Conservation (phyloP, 345 rosid genomes). For the Salix koriyanagi region DNA sequence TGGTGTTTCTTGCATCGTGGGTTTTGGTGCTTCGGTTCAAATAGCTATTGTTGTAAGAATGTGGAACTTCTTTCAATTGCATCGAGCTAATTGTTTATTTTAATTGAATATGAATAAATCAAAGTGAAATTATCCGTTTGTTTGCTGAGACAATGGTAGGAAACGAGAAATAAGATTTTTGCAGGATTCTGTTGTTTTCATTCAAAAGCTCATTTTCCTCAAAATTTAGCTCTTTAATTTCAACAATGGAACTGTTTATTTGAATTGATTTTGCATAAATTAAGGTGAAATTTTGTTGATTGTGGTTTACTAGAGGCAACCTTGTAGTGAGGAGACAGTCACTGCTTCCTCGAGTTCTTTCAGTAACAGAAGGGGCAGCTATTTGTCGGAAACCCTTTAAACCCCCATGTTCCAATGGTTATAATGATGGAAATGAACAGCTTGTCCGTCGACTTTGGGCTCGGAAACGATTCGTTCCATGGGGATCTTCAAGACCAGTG, state of each 20-base stretch:
- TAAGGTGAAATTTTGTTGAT: constrained; percentile 1
- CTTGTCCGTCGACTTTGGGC: constrained; percentile 86
- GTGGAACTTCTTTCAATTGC: neutral
- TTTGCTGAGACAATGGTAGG: neutral
- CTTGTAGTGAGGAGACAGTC: constrained; percentile 79
- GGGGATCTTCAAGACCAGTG: constrained; percentile 77
- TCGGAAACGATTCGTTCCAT: constrained; percentile 86
- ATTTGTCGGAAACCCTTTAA: constrained; percentile 93
- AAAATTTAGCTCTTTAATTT: neutral
- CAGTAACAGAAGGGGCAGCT: constrained; percentile 82
- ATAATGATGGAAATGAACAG: constrained; percentile 42
- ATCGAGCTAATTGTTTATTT: neutral
- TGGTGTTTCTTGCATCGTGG: neutral
- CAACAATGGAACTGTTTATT: neutral
- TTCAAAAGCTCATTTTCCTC: neutral
- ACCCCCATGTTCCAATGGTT: constrained; percentile 69
- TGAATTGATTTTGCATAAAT: neutral
- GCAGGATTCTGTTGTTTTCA: neutral
- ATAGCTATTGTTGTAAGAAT: neutral
- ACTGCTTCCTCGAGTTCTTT: constrained; percentile 76
- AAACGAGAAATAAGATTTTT: neutral
- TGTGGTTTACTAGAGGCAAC: constrained; percentile 55
- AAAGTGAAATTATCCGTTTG: neutral
- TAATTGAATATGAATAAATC: neutral
- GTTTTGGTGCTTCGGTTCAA: neutral